phyloP scores from a whole-genome alignment of 2,329 filamentous ascomycete species.

The Microdochium nivale region DNA sequence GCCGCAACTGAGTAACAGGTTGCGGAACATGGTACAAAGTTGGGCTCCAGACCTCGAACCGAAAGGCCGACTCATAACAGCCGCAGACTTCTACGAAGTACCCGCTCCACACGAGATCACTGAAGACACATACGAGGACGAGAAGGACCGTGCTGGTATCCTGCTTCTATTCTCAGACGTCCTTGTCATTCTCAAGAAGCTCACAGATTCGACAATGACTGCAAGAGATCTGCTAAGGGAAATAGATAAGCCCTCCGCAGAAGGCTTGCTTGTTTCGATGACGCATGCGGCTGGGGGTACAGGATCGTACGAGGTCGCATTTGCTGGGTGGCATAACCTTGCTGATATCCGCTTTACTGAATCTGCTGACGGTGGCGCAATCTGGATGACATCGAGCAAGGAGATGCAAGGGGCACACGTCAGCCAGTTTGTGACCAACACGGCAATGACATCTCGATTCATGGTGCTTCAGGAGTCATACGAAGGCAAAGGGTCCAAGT shows the following conservation, averaged over 20 bases:
- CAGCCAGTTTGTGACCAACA: constrained; percentile 37
- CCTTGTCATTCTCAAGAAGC: constrained; percentile 68
- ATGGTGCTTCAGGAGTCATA: constrained; percentile 69
- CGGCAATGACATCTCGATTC: constrained; percentile 51
- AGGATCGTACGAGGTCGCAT: constrained; percentile 62
- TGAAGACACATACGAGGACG: constrained; percentile 42
- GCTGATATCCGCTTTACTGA: constrained; percentile 66
- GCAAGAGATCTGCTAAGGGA: constrained; percentile 76
- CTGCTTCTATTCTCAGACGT: constrained; percentile 80
- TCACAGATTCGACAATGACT: constrained; percentile 50
- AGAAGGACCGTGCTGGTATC: constrained; percentile 52
- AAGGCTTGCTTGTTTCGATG: constrained; percentile 53
- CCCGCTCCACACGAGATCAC: constrained; percentile 56
- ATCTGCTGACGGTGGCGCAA: constrained; percentile 51
- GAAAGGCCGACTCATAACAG: constrained; percentile 69
- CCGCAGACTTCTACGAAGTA: constrained; percentile 72
- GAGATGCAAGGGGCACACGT: constrained; percentile 49
- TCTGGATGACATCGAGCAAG: constrained; percentile 60
- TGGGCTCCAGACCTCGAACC: constrained; percentile 70
- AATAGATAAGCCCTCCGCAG: constrained; percentile 69
- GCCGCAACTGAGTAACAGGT: constrained; percentile 61
- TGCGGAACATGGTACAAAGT: constrained; percentile 67
- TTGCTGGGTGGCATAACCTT: constrained; percentile 64
- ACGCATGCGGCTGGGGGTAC: constrained; percentile 54
- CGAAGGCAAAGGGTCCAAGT: constrained; percentile 66